phyloP scores from a whole-genome alignment of 768 basidiomycete genomes.

The Boletus subparvulus region DNA sequence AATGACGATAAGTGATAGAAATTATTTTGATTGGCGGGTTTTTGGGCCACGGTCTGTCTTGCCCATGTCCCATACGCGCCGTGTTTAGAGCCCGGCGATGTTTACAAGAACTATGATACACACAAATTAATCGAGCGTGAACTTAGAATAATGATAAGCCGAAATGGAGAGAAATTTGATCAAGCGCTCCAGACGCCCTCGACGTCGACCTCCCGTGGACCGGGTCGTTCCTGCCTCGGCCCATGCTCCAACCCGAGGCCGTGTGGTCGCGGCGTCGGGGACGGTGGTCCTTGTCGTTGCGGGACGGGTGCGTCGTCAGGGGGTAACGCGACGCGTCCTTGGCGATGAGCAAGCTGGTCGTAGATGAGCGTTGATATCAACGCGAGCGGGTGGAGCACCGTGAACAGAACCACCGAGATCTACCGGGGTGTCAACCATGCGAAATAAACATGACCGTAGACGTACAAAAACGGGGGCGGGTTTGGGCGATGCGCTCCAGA shows the following conservation, averaged over 20 bases:
- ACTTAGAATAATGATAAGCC: too few species aligned
- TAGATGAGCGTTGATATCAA: conserved; percentile 50
- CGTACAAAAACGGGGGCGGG: conserved; percentile 64
- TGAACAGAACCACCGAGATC: conserved; percentile 64
- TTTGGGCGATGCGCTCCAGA: conserved; percentile 63
- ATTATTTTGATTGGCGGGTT: too few species aligned
- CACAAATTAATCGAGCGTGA: too few species aligned
- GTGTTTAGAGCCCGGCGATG: too few species aligned
- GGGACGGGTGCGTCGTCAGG: conserved; percentile 30
- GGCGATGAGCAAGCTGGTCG: conserved; percentile 16
- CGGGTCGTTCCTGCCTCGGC: conserved; percentile 1
- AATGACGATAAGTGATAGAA: too few species aligned
- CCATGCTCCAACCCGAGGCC: not conserved
- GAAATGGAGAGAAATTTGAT: conserved; percentile 13
- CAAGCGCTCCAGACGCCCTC: conserved; percentile 40
- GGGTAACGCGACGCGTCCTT: conserved; percentile 44
- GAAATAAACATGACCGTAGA: too few species aligned
- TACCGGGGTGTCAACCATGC: too few species aligned
- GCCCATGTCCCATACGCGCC: too few species aligned
- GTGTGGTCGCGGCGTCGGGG: not conserved
- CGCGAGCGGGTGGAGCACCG: conserved; percentile 62
- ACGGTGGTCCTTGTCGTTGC: conserved; percentile 3
- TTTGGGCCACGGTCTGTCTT: too few species aligned
- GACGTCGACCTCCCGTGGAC: conserved; percentile 44
- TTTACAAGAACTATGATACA: too few species aligned